phyloP scores from a whole-genome alignment of 371 early-diverging fungal species.

The Massospora cicadina region DNA sequence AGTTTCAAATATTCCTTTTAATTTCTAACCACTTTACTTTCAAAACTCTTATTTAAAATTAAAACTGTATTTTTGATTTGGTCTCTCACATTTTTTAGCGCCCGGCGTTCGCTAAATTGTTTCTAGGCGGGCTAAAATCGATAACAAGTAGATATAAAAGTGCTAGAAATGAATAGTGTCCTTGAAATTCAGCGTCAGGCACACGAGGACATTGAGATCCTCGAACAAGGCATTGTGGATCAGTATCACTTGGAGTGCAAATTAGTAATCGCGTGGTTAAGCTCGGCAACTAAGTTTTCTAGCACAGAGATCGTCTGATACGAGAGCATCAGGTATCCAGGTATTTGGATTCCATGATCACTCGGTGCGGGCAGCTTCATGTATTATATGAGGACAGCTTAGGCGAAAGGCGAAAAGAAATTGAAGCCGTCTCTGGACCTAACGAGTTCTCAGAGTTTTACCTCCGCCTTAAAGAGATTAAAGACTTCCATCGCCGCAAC shows the following conservation, averaged over 20 bases:
- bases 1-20: no score
- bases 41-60: no score
- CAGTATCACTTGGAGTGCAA: constrained; percentile 55
- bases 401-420: constrained; percentile 54
- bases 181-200: constrained; percentile 28
- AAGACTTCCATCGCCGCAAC: constrained; percentile 65
- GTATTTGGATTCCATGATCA: constrained; percentile 50
- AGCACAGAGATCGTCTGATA: constrained; percentile 63
- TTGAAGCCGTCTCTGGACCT: constrained; percentile 45
- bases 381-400: constrained; percentile 54
- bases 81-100: no score
- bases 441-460: constrained; percentile 77
- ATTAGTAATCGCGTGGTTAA: constrained; percentile 21
- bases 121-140: no score
- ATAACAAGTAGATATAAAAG: no score
- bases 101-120: no score
- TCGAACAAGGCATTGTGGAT: constrained; percentile 74
- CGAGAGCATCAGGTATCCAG: constrained; percentile 62
- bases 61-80: no score
- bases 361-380: constrained; percentile 35
- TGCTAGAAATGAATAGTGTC: constrained; percentile 14
- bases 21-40: no score
- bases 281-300: constrained; percentile 7
- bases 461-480: constrained; percentile 56
- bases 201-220: constrained; percentile 82